Evolutionary conservation across 352 stramenopile species (phyloP).

Genomic region (Aphanomyces invadans): DNA sequence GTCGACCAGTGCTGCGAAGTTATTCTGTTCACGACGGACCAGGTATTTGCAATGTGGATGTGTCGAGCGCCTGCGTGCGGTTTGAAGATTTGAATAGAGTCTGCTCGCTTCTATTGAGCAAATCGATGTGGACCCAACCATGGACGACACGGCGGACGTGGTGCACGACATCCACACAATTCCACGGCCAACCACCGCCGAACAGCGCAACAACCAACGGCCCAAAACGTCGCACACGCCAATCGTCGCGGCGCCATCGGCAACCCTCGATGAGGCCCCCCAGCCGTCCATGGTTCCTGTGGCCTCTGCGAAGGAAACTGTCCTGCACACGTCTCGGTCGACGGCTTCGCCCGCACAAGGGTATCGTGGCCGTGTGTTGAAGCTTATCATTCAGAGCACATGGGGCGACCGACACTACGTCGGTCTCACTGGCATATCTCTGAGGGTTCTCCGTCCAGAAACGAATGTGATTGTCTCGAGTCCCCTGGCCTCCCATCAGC

Average conservation of each 20-base stretch:
- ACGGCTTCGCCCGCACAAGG: background rate
- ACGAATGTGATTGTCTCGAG: constrained; percentile 30
- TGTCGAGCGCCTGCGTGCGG: no score
- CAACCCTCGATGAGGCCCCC: background rate
- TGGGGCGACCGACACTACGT: constrained; percentile 83
- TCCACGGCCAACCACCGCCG: constrained; percentile 8
- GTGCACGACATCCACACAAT: constrained; percentile 12
- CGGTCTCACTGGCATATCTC: constrained; percentile 55
- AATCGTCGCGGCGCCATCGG: background rate
- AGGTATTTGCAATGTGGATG: constrained; percentile 14
- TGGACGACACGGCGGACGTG: constrained; percentile 14
- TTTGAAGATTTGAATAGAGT: background rate
- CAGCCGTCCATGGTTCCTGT: no score
- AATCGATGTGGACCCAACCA: constrained; percentile 4
- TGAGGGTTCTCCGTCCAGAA: constrained; percentile 50
- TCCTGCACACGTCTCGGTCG: no score
- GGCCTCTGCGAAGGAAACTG: no score
- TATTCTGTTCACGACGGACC: constrained; percentile 80
- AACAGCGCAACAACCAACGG: constrained; percentile 10
- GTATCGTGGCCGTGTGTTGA: constrained; percentile 42
- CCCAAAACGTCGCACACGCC: constrained; percentile 11
- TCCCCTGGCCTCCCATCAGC: constrained; percentile 35
- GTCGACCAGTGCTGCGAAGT: constrained; percentile 66
- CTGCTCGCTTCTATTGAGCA: constrained; percentile 13
- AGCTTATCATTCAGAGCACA: constrained; percentile 47